These are phyloP conservation scores for Pichia scutulata DNA, from an alignment of 805 yeast genomes.

Conservation along the genomic window DNA sequence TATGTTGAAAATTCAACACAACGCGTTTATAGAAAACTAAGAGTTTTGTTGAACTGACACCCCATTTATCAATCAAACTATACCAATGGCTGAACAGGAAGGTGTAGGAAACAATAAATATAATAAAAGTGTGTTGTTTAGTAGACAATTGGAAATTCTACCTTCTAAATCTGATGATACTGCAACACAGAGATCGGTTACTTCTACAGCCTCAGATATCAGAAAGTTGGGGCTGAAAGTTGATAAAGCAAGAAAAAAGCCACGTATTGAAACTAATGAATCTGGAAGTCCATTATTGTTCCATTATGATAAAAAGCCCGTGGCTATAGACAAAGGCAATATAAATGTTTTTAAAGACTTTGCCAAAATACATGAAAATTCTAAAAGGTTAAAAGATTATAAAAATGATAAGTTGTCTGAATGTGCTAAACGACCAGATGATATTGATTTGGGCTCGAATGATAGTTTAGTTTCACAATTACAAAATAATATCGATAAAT, in stretches of 20 bases:
- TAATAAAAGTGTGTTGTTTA: not conserved
- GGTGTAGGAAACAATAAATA: not conserved
- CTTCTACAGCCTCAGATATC: not conserved
- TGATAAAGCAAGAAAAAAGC: not conserved
- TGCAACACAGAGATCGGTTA: not conserved
- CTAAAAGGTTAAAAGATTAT: not conserved
- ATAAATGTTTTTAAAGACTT: not conserved
- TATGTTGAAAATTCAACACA: too few species aligned
- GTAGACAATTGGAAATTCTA: not conserved
- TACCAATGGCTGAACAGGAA: not conserved
- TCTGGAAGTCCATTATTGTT: not conserved
- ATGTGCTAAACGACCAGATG: not conserved
- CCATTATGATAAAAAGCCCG: not conserved
- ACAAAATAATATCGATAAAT: not conserved
- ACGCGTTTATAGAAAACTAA: not conserved
- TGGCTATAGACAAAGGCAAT: not conserved
- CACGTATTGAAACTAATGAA: not conserved
- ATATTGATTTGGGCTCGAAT: too few species aligned
- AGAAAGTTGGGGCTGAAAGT: not conserved
- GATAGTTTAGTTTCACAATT: not conserved
- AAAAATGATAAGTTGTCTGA: not conserved
- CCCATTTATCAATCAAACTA: not conserved
- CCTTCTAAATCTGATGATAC: not conserved
- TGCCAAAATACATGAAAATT: not conserved
- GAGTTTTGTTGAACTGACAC: not conserved